Evolutionary conservation across 1,284 basidiomycete species (phyloP), one percentile per base, ranked within the genome.

Genomic region (Malassezia equina): DNA sequence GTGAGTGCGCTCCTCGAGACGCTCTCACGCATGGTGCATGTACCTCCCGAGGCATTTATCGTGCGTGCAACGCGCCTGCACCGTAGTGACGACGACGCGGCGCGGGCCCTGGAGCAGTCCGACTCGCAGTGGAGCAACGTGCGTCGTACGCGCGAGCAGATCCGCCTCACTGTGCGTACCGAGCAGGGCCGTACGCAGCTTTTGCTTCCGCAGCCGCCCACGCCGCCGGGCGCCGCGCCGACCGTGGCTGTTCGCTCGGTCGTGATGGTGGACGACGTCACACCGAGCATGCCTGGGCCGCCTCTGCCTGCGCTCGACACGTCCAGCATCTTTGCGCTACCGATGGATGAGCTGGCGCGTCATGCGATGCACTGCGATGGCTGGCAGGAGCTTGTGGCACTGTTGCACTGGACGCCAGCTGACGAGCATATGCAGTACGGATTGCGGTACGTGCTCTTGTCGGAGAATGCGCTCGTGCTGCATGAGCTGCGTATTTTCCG

Each of bases 51-150:
- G 25, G 34, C 45, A n/a, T 57, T 57, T 48, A 50, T 57, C 23
- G 34, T 19, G 42, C 55, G 55, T 34, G 43, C 51, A 32, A 47
- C 55, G 19, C 23, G 34, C 3, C 44, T 57, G 13, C 43, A 34
- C n/a, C 49, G 55, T 6, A 33, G 28, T 13, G 55, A 57, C 34
- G 55, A 57, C 43, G 49, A 52, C n/a, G 28, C 55, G 13, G 31
- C 49, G 27, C 47, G 31, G 15, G 45, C 43, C 4, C 8, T 52
- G 28, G 55, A 57, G 28, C 15, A 36, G 25, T 47, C 44, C 21
- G 55, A 57, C 50, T 51, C 55, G 45, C 43, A 47, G 17, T 57
- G 55, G 55, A 57, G 44, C 51, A 57, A 57, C 19, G 55, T 57
- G 42, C 55, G 49, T n/a, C 49, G 55, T 7, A 50, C 55, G 11